Evolutionary conservation across 2,329 filamentous ascomycete genomes (phyloP).

Genomic region (Orbilia oligospora): DNA sequence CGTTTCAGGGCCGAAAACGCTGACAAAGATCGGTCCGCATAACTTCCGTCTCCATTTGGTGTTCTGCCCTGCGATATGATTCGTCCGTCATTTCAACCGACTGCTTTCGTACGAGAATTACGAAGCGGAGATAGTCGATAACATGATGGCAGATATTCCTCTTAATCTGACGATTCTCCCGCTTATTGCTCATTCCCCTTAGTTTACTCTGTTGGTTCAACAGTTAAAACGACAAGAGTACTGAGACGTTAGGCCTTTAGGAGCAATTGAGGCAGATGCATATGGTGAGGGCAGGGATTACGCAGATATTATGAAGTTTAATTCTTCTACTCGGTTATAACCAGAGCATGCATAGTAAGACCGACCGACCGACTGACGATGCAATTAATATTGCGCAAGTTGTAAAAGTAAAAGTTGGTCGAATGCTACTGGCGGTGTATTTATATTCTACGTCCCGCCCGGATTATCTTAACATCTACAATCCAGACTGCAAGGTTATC

Average conservation of each 20-base stretch:
- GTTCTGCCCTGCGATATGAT: constrained; percentile 19
- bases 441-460: constrained; percentile 4
- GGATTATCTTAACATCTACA: neutral
- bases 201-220: neutral
- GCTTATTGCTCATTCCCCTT: constrained; percentile 24
- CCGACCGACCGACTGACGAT: neutral
- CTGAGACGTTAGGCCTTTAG: neutral
- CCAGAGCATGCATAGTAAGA: neutral
- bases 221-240: constrained; percentile 21
- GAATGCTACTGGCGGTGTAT: neutral
- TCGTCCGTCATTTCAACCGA: constrained; percentile 24
- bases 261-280: neutral
- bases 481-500: neutral
- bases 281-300: neutral
- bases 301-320: constrained; percentile 11
- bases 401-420: neutral
- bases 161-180: constrained; percentile 3
- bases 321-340: constrained; percentile 7
- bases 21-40: constrained; percentile 50
- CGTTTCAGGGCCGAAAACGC: constrained; percentile 37
- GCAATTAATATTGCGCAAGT: neutral
- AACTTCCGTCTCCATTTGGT: constrained; percentile 51
- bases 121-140: constrained; percentile 45
- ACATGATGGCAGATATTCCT: constrained; percentile 15
- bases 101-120: constrained; percentile 45